Conservation (phyloP, 2,329 filamentous ascomycete species). For the Trichoderma atroviride region DNA sequence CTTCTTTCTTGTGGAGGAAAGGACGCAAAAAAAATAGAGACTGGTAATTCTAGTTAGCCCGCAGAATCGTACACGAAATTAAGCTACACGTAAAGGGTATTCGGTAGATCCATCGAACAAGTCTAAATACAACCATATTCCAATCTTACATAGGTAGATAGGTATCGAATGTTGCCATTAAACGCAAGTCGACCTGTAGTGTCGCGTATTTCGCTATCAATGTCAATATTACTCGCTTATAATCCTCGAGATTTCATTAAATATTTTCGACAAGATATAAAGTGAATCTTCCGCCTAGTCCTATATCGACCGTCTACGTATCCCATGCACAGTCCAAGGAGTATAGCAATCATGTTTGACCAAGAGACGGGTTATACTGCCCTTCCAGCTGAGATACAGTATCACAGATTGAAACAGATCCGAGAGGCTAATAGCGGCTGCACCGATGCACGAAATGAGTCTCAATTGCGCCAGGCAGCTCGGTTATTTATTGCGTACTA, state of each 20-base stretch:
- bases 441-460: neutral
- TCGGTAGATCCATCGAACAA: neutral
- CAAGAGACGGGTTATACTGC: neutral
- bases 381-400: neutral
- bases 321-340: neutral
- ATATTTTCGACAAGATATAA: neutral
- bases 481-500: neutral
- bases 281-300: neutral
- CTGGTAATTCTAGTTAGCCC: neutral
- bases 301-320: neutral
- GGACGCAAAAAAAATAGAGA: neutral
- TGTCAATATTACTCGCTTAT: neutral
- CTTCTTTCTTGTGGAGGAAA: neutral
- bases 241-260: neutral
- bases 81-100: neutral
- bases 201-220: neutral
- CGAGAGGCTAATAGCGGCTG: neutral
- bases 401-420: neutral
- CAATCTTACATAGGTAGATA: neutral
- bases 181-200: neutral
- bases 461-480: neutral
- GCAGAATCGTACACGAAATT: neutral
- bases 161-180: neutral
- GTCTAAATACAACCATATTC: neutral
- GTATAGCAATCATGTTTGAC: neutral